phyloP scores from a whole-genome alignment of 495 filamentous ascomycete species.

The Aspergillus sparsus region DNA sequence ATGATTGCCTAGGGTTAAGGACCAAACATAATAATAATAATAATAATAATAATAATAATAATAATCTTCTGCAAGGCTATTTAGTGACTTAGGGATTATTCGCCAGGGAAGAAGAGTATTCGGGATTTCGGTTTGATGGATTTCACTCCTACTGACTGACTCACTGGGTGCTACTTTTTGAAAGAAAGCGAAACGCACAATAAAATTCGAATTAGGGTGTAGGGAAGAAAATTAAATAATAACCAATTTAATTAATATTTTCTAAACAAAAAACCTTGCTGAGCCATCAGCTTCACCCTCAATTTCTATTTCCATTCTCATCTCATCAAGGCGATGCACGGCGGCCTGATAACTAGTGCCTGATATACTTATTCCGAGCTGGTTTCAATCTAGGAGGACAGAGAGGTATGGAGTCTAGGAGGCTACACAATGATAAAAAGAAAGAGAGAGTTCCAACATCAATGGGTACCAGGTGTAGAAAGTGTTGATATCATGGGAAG shows the following conservation, averaged over 20 bases:
- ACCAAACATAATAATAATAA: background rate
- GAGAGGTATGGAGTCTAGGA: background rate
- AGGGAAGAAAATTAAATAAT: constrained; percentile 2
- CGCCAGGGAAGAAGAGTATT: background rate
- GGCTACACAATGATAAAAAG: no score
- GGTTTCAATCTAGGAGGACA: background rate
- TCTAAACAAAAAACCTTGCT: constrained; percentile 1
- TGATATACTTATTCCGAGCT: constrained; percentile 12
- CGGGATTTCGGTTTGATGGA: background rate
- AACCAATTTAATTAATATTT: constrained; percentile 8
- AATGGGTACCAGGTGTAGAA: no score
- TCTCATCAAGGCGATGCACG: constrained; percentile 28
- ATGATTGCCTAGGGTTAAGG: background rate
- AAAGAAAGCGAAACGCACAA: constrained; percentile 14
- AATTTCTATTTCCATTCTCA: constrained; percentile 11
- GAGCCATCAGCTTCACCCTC: constrained; percentile 6
- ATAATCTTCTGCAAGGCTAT: constrained; percentile 9
- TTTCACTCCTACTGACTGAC: background rate
- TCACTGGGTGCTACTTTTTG: background rate
- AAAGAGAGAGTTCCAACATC: no score
- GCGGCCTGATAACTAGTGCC: constrained; percentile 36
- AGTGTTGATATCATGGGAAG: no score
- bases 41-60: constrained; percentile 7
- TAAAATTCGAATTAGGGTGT: background rate
- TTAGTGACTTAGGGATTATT: background rate